A percentile compares a stretch with the other conserved stretches of the same genome.
These are phyloP conservation scores for Graphiopsis chlorocephala DNA, from an alignment of 2,329 filamentous ascomycete species.

Conservation along the genomic window DNA sequence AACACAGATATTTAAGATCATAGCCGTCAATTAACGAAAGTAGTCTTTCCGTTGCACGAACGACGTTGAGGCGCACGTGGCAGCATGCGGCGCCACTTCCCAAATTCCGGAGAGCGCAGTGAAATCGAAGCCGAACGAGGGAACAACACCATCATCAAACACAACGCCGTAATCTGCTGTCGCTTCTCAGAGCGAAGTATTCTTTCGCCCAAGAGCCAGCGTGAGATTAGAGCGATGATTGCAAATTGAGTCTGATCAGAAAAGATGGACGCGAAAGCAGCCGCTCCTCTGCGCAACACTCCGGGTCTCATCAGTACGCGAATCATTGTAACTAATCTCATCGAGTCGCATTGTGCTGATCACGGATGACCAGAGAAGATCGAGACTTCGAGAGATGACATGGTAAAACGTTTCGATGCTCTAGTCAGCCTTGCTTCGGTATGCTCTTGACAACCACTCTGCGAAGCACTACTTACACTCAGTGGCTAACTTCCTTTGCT, in stretches of 20 bases:
- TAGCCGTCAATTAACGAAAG: not conserved
- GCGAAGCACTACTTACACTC: not conserved
- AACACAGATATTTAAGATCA: not conserved
- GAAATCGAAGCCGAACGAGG: not conserved
- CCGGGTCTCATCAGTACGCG: constrained; percentile 38
- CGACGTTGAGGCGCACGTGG: constrained; percentile 1
- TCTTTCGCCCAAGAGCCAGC: not conserved
- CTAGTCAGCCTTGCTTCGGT: constrained; percentile 55
- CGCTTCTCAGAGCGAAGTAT: not conserved
- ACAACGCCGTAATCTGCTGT: not conserved
- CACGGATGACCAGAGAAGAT: constrained; percentile 34
- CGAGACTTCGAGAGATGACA: constrained; percentile 38
- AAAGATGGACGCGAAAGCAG: constrained; percentile 14
- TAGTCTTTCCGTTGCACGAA: not conserved
- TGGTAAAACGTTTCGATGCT: constrained; percentile 54
- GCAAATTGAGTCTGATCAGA: not conserved
- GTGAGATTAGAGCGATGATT: not conserved
- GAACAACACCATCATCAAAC: constrained; percentile 2
- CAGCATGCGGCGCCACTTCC: not conserved
- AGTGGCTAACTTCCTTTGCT: not conserved
- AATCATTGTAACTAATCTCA: not conserved
- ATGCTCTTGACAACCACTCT: constrained; percentile 1
- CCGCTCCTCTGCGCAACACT: constrained; percentile 37
- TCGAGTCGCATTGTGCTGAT: not conserved
- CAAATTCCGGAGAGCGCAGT: not conserved